These are phyloP conservation scores for Aspergillus floridensis DNA, from an alignment of 2,329 filamentous ascomycete species.

Conservation along the genomic window DNA sequence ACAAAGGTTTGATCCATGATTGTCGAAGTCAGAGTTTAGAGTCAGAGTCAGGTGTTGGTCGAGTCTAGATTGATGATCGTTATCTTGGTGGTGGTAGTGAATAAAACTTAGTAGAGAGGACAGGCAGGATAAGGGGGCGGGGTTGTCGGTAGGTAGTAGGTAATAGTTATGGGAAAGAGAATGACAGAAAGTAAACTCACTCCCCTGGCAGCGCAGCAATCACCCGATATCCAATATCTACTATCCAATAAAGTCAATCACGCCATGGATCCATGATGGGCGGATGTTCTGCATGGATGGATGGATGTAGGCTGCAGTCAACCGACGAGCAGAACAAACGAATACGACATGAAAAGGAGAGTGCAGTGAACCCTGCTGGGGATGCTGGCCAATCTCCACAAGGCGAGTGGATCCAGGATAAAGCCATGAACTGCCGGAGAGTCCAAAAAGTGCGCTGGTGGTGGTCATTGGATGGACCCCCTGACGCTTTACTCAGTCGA, in stretches of 20 bases:
- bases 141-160: too few relatives aligned
- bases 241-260: background rate
- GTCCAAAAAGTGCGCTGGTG: background rate
- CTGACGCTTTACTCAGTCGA: slow-evolving; percentile 3
- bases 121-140: too few relatives aligned
- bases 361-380: background rate
- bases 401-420: slow-evolving; percentile 3
- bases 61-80: slow-evolving; percentile 5
- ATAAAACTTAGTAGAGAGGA: background rate
- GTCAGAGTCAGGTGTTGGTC: background rate
- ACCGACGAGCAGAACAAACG: too few relatives aligned
- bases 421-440: slow-evolving; percentile 19
- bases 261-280: too few relatives aligned
- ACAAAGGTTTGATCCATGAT: too few relatives aligned
- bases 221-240: too few relatives aligned
- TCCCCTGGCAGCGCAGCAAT: too few relatives aligned
- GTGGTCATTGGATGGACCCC: slow-evolving; percentile 14
- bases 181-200: too few relatives aligned
- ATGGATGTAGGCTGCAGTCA: too few relatives aligned
- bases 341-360: background rate
- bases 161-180: too few relatives aligned
- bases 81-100: background rate
- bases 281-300: too few relatives aligned
- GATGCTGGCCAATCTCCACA: background rate
- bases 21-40: too few relatives aligned